Conservation (phyloP, 805 yeast species). For the Candida maesae region DNA sequence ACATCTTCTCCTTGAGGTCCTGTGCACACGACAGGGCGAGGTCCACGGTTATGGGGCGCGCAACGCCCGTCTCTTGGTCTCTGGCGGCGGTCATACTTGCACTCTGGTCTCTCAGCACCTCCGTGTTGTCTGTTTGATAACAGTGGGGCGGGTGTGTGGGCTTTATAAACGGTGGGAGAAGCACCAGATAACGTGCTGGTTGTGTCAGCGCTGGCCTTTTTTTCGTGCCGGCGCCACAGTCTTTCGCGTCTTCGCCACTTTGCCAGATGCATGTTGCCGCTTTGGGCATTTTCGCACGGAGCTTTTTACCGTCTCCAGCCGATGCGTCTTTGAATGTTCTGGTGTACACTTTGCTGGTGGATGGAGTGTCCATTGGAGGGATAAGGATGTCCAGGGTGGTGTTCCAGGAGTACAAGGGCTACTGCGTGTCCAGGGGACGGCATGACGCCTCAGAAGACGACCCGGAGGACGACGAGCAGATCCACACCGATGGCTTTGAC, state of each 20-base stretch:
- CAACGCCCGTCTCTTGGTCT: neutral
- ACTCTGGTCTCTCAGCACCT: neutral
- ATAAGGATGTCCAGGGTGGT: constrained; percentile 15
- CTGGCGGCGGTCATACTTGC: neutral
- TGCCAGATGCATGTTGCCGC: neutral
- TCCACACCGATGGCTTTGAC: constrained; percentile 39
- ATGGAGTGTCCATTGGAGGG: no score
- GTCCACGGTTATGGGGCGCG: constrained; percentile 12
- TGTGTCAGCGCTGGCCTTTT: neutral
- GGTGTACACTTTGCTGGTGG: no score
- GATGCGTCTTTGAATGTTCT: no score
- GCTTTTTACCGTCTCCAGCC: no score
- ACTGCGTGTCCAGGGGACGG: constrained; percentile 15
- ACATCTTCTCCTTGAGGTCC: constrained; percentile 9
- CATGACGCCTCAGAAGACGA: constrained; percentile 1
- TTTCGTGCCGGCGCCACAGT: neutral
- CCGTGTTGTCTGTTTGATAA: no score
- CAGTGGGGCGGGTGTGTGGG: no score
- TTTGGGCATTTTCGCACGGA: no score
- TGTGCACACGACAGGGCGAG: constrained; percentile 15
- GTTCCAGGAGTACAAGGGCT: constrained; percentile 24
- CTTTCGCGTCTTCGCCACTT: neutral
- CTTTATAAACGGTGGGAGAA: no score
- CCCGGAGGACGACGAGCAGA: neutral
- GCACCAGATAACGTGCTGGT: neutral